Base-by-base conservation (phyloP, 352 stramenopile species). In the Aphanomyces cochlioides region DNA sequence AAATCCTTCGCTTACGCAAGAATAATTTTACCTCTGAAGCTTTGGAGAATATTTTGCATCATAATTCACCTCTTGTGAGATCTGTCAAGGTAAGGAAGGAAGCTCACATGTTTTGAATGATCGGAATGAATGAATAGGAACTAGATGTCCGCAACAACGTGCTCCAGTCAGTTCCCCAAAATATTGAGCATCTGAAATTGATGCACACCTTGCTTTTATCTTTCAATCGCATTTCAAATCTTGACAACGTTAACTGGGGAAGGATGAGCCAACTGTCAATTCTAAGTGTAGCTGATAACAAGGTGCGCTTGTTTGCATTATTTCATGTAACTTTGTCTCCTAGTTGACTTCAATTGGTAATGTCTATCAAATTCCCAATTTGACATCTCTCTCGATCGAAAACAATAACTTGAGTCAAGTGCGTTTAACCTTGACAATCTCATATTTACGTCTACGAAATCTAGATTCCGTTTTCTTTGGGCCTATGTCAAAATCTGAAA, bases 331-430 rank as follows among this genome's bases (percentile, higher is more conserved):
- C 17, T 12, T 65, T 21, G 28, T 28, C 0, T 28, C 28, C 28
- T 47, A 48, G 21, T 48, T 66, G 10, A 59, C 61, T 59, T 86
- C 81, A 10, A 75, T 95, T 12, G 82, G 84, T 21, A 72, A 73
- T 0, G 83, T 95, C 38, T 91, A 89, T 71, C 67, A 84, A n/a
- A 66, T 69, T 0, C 83, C 88, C 36, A 56, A 66, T 10, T 76
- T 96, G 17, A 75, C 78, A 37, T 92, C 84, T 45, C 75, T 96
- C 19, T 88, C 83, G 38, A 84, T 95, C 47, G 84, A 93, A 73
- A 95, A 93, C 78, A 96, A 95, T 67, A 92, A 85, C 53, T 73
- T 95, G 37, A 75, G 69, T 6, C 72, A 76, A 12, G 77, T 93
- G 7, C n/a, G 28, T 28, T 28, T 28, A 28, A 2, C 28, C 28